A percentile compares a stretch with the other conserved stretches of the same genome.
Evolutionary conservation across 2,329 filamentous ascomycete genomes (phyloP).

Genomic region (Penicillium crustosum): DNA sequence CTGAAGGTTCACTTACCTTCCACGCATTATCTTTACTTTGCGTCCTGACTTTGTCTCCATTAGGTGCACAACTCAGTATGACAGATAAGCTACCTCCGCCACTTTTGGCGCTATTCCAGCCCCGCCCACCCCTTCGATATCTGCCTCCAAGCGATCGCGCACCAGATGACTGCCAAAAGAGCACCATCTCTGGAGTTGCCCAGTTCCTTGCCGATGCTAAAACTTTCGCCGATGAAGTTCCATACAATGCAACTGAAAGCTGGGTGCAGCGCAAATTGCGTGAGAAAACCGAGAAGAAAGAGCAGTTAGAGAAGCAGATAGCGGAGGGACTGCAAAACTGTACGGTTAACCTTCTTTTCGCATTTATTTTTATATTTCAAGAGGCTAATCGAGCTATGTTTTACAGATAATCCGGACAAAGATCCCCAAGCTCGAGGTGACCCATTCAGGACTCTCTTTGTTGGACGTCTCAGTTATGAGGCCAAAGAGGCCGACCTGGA

Average conservation of each 20-base stretch:
- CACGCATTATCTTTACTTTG: conserved; percentile 18
- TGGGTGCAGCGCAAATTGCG: conserved; percentile 88
- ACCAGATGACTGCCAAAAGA: conserved; percentile 76
- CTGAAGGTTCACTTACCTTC: conserved; percentile 14
- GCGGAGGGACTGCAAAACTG: conserved; percentile 66
- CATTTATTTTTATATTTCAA: neutral
- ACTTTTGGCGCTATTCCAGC: conserved; percentile 89
- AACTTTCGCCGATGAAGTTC: conserved; percentile 74
- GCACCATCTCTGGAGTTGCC: conserved; percentile 70
- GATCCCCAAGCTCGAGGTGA: conserved; percentile 90
- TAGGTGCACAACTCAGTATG: conserved; percentile 57
- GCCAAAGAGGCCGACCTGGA: conserved; percentile 87
- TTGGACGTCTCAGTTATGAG: conserved; percentile 85
- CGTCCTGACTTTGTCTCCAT: conserved; percentile 18
- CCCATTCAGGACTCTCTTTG: conserved; percentile 91
- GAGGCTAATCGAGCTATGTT: conserved; percentile 11
- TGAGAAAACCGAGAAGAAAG: conserved; percentile 76
- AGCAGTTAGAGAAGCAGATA: conserved; percentile 62
- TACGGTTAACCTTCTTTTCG: conserved; percentile 40
- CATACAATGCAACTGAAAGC: conserved; percentile 81
- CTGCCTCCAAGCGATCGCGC: conserved; percentile 79
- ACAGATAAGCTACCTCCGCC: conserved; percentile 95
- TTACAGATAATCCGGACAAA: conserved; percentile 72
- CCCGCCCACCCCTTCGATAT: conserved; percentile 87
- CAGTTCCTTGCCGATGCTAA: conserved; percentile 71